A percentile compares a stretch with the other conserved stretches of the same genome.
Conservation (phyloP, 306 rosid genomes). For the Medicago arabica region DNA sequence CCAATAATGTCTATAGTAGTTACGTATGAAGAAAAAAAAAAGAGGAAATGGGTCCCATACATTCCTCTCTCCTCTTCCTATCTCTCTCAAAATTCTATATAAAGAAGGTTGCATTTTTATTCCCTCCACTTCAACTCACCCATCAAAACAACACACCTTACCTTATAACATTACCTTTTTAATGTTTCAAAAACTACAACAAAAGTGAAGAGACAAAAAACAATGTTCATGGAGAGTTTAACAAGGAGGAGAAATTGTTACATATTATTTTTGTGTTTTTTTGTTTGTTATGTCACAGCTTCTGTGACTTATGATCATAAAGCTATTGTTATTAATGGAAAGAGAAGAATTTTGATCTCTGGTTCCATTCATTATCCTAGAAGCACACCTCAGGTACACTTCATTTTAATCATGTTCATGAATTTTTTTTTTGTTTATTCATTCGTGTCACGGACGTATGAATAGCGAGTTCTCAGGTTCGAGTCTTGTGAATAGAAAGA, state of each 20-base stretch:
- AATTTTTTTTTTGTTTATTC: neutral
- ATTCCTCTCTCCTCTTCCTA: slow-evolving; percentile 12
- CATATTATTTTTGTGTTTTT: slow-evolving; percentile 21
- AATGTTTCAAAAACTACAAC: too few species aligned
- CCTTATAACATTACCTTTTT: slow-evolving; percentile 2
- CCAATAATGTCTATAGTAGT: slow-evolving; percentile 2
- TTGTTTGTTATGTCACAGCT: slow-evolving; percentile 57
- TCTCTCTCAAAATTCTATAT: slow-evolving; percentile 51
- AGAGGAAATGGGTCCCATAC: slow-evolving; percentile 37
- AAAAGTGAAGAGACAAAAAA: too few species aligned
- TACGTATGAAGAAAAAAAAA: slow-evolving; percentile 41
- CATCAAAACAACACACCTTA: slow-evolving; percentile 37
- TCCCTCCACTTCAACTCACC: slow-evolving; percentile 33
- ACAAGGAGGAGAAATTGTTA: neutral
- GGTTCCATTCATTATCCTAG: slow-evolving; percentile 90
- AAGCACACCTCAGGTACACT: slow-evolving; percentile 75
- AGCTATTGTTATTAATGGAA: slow-evolving; percentile 66
- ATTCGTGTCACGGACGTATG: neutral
- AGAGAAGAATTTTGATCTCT: slow-evolving; percentile 74
- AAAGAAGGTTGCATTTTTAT: slow-evolving; percentile 35
- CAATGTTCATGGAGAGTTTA: neutral
- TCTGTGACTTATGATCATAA: slow-evolving; percentile 74
- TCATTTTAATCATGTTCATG: slow-evolving; percentile 9
- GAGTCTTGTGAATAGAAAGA: neutral
- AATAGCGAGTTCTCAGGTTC: neutral